Base-by-base conservation (phyloP, 192 early-diverging fungal species). In the Backusella westeae region DNA sequence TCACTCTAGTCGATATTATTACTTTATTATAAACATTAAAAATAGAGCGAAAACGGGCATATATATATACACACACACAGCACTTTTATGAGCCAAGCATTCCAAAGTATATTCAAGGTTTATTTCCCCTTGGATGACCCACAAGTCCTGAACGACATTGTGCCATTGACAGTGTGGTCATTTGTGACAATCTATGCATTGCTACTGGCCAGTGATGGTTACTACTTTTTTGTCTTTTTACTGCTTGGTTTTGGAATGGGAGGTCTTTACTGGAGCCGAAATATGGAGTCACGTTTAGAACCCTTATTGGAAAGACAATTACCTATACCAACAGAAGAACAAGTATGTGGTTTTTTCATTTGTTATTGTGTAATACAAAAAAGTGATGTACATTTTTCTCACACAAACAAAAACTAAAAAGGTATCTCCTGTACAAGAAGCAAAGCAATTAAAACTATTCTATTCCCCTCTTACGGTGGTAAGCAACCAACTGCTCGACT, bases 381-480 rank as follows among this genome's bases (percentile, higher is more conserved):
- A 70, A 32, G 3, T 42, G 38, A 26, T 14, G 7, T 26, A 29
- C 26, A n/a, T 23, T 71, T 21, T 44, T n/a, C 38, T 70, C 34
- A 63, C 34, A 34, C 17, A 36, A 34, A 44, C 15, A 17, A 29
- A 38, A 42, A 39, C 17, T 10, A 35, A 23, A 49, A 17, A 78
- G 67, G 63, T 36, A 12, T 17, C 34, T 9, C 32, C 26, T 41
- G 65, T 73, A 38, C 41, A 44, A 29, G 36, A 46, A 34, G 34
- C 72, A 38, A 49, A 67, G 7, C 34, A 49, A 2, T 38, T 83
- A 15, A 35, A 79, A 4, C 34, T 83, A 29, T 77, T 74, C 23
- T 77, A 77, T 52, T 32, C 82, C 7, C 69, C 75, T 3, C 35
- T 83, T 15, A 68, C 72, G 2, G n/a, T 34, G 14, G 67, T 46